Evolutionary conservation across 140 eudicot species (phyloP), one percentile per base, ranked within the genome.

Genomic region (Cichorium intybus): DNA sequence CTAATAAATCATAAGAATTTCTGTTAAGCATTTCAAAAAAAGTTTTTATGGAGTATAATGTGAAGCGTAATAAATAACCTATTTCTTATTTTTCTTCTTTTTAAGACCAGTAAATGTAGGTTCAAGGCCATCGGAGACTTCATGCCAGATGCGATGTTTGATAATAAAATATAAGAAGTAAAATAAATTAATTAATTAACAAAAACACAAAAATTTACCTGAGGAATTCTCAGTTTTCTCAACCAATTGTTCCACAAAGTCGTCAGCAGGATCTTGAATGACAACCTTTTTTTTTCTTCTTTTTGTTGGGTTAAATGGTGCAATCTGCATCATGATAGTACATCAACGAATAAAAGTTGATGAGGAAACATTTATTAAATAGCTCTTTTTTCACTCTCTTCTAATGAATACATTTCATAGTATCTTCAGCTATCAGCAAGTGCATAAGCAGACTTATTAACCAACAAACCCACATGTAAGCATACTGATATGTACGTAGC

Each of bases 281-380:
- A 78, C 86, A 27, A 76, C 85, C 79, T 87, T 84, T 87, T 83
- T 87, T 84, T 74, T 84, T 87, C 85, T 87, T 87, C 92, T 87
- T 84, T 84, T 81, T 8, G 88, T 20, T 14, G 86, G 86, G 60
- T 87, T 88, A 76, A 37, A 37, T 37, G 46, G 46, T 37, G 46
- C 46, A 37, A 37, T 37, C 46, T 37, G n/a, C 11, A 37, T 37
- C 46, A 37, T 34, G 41, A 34, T 34, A 34, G 12, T 34, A 34
- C 41, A 37, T n/a, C n/a, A 1, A 27, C 5, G 5, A 27, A 27
- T 27, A 27, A 27, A 27, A 27, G 4, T 27, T 27, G 2, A 2
- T 0, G 31, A 27, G 4, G 5, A 5, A 27, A 27, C 4, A 27
- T 5, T 27, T 27, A 27, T 0, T 27, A n/a, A n/a, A n/a, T n/a